Percentiles rank a stretch among this genome's conserved stretches.
Conservation (phyloP, 306 rosid species). For the Inga oerstediana region DNA sequence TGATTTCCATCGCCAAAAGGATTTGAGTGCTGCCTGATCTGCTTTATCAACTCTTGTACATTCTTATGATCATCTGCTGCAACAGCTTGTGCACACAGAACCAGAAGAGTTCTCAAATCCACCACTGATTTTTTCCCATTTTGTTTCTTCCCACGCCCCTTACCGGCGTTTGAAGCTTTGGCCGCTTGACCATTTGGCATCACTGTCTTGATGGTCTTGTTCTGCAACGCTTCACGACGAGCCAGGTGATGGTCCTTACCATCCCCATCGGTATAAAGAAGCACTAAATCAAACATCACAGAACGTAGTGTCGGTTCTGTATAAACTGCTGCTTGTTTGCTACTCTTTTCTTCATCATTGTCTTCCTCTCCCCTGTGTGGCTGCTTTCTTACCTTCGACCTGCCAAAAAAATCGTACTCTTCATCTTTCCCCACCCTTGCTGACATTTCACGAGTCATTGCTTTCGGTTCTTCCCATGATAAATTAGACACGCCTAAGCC, state of each 20-base stretch:
- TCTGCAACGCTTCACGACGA: constrained; percentile 66
- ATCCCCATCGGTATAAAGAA: constrained; percentile 61
- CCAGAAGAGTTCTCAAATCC: constrained; percentile 81
- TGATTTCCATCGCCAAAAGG: constrained; percentile 89
- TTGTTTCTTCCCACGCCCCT: constrained; percentile 76
- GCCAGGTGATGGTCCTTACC: constrained; percentile 48
- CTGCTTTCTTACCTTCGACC: constrained; percentile 66
- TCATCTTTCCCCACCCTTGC: constrained; percentile 60
- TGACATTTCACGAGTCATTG: constrained; percentile 28
- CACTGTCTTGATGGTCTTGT: constrained; percentile 34
- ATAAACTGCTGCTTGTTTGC: constrained; percentile 76
- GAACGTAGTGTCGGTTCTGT: constrained; percentile 68
- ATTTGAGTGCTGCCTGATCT: constrained; percentile 71
- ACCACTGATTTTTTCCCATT: constrained; percentile 69
- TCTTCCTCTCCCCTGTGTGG: constrained; percentile 52
- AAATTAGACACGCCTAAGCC: constrained; percentile 42
- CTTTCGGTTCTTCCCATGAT: constrained; percentile 29
- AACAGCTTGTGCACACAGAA: constrained; percentile 89
- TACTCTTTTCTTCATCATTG: constrained; percentile 59
- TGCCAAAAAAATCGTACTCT: constrained; percentile 26
- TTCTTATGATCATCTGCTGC: constrained; percentile 85
- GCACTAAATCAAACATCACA: constrained; percentile 57
- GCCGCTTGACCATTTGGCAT: constrained; percentile 47
- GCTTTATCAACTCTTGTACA: constrained; percentile 72
- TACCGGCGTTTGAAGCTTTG: constrained; percentile 49